Percentiles rank a stretch among this genome's conserved stretches.
Conservation (phyloP, 2,329 filamentous ascomycete genomes). For the Fusarium piperis region DNA sequence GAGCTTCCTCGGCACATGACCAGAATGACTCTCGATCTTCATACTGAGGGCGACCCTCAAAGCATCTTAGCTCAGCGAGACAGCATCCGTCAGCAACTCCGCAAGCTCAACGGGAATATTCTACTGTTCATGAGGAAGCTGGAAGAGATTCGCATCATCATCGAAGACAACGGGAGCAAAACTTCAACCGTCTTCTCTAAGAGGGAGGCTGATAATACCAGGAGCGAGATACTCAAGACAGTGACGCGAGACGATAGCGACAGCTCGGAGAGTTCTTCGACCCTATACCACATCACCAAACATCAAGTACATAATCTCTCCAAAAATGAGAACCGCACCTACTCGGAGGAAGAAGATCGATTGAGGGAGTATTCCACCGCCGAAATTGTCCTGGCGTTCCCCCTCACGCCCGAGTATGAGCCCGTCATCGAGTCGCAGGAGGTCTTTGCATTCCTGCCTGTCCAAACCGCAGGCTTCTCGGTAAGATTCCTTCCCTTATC, state of each 20-base stretch:
- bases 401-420: background rate
- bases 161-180: background rate
- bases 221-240: conserved; percentile 5
- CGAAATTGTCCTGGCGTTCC: conserved; percentile 32
- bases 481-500: background rate
- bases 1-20: conserved; percentile 4
- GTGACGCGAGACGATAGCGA: background rate
- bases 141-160: background rate
- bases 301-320: background rate
- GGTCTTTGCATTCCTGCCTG: conserved; percentile 25
- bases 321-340: conserved; percentile 18
- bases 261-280: background rate
- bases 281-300: conserved; percentile 25
- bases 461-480: conserved; percentile 4
- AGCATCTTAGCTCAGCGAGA: background rate
- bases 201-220: background rate
- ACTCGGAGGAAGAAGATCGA: background rate
- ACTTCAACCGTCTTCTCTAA: conserved; percentile 8
- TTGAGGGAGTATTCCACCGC: background rate
- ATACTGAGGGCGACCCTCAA: conserved; percentile 12
- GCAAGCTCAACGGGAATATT: conserved; percentile 7
- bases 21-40: conserved; percentile 20
- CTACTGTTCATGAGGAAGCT: conserved; percentile 27
- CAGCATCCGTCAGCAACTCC: conserved; percentile 9
- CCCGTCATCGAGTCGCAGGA: conserved; percentile 8